phyloP scores from a whole-genome alignment of 371 early-diverging fungal species.

The Synchytrium microbalum region DNA sequence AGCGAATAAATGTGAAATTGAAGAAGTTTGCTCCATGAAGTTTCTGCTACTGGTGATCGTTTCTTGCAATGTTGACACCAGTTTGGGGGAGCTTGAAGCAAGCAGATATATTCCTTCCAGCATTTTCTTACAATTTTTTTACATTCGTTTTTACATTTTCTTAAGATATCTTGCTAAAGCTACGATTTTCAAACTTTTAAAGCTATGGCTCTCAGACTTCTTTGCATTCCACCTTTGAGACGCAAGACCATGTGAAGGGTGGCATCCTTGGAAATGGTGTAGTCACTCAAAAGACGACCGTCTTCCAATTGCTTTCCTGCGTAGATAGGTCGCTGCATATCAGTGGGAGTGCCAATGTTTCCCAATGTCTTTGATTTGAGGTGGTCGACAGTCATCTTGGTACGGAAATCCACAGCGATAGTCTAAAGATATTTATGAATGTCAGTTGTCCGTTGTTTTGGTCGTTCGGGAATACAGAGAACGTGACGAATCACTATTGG shows the following conservation, averaged over 20 bases:
- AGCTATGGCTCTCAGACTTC: no score
- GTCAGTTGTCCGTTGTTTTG: no score
- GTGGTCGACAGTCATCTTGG: no score
- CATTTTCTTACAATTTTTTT: neutral
- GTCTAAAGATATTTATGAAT: no score
- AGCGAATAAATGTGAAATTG: neutral
- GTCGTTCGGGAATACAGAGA: no score
- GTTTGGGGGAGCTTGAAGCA: neutral
- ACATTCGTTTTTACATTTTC: neutral
- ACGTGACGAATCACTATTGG: no score
- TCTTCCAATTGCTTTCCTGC: conserved; percentile 76
- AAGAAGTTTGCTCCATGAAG: neutral
- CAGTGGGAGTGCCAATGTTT: conserved; percentile 84
- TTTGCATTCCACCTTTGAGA: conserved; percentile 83
- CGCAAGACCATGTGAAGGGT: conserved; percentile 74
- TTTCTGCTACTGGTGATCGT: no score
- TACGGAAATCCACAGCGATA: no score
- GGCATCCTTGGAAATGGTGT: conserved; percentile 55
- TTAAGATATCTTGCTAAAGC: no score
- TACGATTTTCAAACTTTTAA: no score
- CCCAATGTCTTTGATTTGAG: no score
- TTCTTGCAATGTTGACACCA: neutral
- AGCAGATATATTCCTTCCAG: neutral
- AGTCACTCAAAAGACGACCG: conserved; percentile 56
- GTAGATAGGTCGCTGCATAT: conserved; percentile 78